Percentiles rank a stretch among this genome's conserved stretches.
These are phyloP conservation scores for Pseudopyricularia cyperi DNA, from an alignment of 2,329 filamentous ascomycete genomes.

Conservation along the genomic window DNA sequence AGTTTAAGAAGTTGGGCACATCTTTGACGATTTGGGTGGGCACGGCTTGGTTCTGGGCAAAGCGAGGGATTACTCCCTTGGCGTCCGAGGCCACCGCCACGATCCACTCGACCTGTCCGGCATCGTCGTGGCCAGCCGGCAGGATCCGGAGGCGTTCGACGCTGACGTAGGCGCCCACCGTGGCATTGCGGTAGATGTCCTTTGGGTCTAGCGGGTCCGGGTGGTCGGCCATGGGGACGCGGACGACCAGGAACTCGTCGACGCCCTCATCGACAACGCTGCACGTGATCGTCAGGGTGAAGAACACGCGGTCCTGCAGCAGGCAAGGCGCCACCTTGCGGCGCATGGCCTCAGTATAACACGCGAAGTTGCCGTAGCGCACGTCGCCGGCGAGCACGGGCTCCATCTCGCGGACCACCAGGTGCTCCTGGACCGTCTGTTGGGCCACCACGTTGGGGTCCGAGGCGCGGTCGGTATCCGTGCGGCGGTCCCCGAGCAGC, in stretches of 20 bases:
- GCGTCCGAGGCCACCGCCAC: conserved; percentile 70
- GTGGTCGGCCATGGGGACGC: conserved; percentile 37
- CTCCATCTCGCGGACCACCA: conserved; percentile 22
- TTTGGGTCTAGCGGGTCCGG: conserved; percentile 4
- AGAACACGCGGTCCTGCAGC: conserved; percentile 53
- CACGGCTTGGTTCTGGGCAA: conserved; percentile 51
- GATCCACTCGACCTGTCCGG: conserved; percentile 52
- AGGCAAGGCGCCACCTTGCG: conserved; percentile 45
- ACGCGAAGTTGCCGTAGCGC: conserved; percentile 28
- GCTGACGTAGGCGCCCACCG: conserved; percentile 49
- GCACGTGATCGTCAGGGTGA: conserved; percentile 49
- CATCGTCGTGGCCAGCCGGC: conserved; percentile 14
- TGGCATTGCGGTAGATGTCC: conserved; percentile 27
- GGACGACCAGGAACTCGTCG: conserved; percentile 41
- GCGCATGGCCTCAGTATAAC: conserved; percentile 49
- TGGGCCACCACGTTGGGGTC: conserved; percentile 36
- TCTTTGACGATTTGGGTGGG: conserved; percentile 56
- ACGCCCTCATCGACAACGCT: conserved; percentile 19
- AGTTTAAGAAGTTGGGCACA: conserved; percentile 53
- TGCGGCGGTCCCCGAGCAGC: conserved; percentile 47
- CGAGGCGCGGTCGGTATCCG: conserved; percentile 41
- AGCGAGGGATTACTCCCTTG: conserved; percentile 50
- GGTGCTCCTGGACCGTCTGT: background rate
- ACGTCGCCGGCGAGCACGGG: conserved; percentile 20
- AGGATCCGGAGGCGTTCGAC: conserved; percentile 47